Evolutionary conservation across 225 moss, liverwort and hornwort genomes (phyloP).

Genomic region (Sphagnum tenellum): DNA sequence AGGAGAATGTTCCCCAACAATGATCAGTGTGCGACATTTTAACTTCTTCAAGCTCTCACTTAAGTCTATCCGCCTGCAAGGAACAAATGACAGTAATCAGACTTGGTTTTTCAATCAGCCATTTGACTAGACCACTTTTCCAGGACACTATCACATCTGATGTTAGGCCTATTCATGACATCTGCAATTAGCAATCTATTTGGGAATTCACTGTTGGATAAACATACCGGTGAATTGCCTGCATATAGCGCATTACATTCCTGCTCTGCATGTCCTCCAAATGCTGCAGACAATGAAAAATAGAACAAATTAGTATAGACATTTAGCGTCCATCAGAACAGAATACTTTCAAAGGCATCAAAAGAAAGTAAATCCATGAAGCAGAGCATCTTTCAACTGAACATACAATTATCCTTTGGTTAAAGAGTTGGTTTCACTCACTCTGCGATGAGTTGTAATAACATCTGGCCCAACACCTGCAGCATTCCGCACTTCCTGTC

Average conservation of each 20-base stretch:
- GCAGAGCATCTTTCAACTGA: no score
- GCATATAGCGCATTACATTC: conserved; percentile 57
- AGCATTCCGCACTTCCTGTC: conserved; percentile 33
- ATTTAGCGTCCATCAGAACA: no score
- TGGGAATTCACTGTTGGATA: no score
- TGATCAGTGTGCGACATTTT: conserved; percentile 37
- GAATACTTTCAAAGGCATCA: no score
- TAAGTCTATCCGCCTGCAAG: conserved; percentile 22
- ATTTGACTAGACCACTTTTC: no score
- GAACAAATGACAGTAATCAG: background rate
- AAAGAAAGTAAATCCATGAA: no score
- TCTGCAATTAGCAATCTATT: no score
- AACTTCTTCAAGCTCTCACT: conserved; percentile 24
- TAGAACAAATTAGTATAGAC: no score
- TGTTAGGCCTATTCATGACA: no score
- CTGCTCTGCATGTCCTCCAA: conserved; percentile 44
- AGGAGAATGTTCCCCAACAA: conserved; percentile 42
- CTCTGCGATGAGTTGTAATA: conserved; percentile 50
- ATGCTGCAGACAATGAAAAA: conserved; percentile 19
- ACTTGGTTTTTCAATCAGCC: no score
- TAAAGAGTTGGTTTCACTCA: conserved; percentile 3
- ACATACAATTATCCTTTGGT: no score
- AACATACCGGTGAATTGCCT: conserved; percentile 63
- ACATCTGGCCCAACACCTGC: conserved; percentile 20
- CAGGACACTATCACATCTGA: no score